These are phyloP conservation scores for Clonostachys byssicola DNA, from an alignment of 2,329 filamentous ascomycete genomes.

Conservation along the genomic window DNA sequence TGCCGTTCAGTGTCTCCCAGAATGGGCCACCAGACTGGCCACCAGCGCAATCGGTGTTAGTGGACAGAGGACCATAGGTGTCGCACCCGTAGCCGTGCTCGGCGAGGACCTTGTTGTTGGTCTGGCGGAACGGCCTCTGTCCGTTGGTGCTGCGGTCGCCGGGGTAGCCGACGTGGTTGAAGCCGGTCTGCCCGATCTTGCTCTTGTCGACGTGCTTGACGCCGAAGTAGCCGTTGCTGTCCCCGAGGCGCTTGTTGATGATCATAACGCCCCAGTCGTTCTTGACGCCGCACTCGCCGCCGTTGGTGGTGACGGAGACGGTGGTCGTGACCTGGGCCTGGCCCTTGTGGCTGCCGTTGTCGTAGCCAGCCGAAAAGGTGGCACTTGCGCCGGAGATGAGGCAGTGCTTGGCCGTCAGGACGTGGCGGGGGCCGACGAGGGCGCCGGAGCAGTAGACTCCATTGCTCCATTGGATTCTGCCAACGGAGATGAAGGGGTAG, in stretches of 20 bases:
- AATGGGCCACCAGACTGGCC: conserved; percentile 9
- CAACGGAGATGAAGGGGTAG: conserved; percentile 12
- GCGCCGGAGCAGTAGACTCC: conserved; percentile 16
- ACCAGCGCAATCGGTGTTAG: conserved; percentile 7
- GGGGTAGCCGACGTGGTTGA: conserved; percentile 13
- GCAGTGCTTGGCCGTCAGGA: conserved; percentile 18
- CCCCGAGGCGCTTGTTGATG: conserved; percentile 14
- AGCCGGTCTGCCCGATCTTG: conserved; percentile 6
- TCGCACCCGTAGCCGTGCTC: conserved; percentile 5
- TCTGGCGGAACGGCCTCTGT: conserved; percentile 5
- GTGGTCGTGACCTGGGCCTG: neutral
- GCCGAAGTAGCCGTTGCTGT: conserved; percentile 15
- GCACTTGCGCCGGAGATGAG: conserved; percentile 8
- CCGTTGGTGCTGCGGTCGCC: conserved; percentile 7
- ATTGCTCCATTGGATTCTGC: conserved; percentile 10
- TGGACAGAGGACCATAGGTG: conserved; percentile 4
- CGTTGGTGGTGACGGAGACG: neutral
- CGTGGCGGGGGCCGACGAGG: conserved; percentile 17
- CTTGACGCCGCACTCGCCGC: conserved; percentile 9
- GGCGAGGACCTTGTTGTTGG: conserved; percentile 2
- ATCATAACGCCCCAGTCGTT: conserved; percentile 18
- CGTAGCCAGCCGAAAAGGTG: conserved; percentile 14
- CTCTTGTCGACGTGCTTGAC: conserved; percentile 8
- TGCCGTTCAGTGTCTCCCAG: conserved; percentile 3
- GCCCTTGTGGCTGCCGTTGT: conserved; percentile 10